Base-by-base conservation (phyloP, 495 filamentous ascomycete species). In the Penicillium egyptiacum region DNA sequence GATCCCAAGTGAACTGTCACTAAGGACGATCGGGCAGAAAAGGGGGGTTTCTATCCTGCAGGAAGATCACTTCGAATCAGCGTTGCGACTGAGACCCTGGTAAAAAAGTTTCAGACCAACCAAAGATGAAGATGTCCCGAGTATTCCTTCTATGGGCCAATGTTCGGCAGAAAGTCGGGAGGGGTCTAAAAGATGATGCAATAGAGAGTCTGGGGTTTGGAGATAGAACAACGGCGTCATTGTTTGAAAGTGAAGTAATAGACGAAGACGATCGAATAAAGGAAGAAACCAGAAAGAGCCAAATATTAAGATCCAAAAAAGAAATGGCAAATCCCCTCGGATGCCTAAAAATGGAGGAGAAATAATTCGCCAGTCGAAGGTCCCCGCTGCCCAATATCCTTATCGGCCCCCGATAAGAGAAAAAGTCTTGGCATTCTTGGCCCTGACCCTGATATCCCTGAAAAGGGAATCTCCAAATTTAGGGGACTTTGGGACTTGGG, bases 141-240 rank as follows among this genome's bases (percentile, higher is more conserved):
- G 42, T 60, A 64, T 56, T 60, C 61, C 50, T 37, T 61, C 39
- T 14, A 44, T 40, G 26, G 59, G 53, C 50, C 43, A 47, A 41
- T 61, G 42, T 52, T 58, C 55, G 48, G 48, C 39, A 10, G 50
- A 46, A 26, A 56, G 48, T 42, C 54, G 58, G 22, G 63, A 64
- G 63, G 58, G 66, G 61, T 69, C 61, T 69, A 62, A 62, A 33
- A 55, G 62, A 59, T 65, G 66, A 67, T 69, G 63, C 53, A 71
- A 68, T 59, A 64, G 57, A 63, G 57, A 66, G 62, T 60, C 56
- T 56, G 63, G 67, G 55, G 58, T 64, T 53, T 59, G 64, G 46
- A 50, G 60, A 53, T 66, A 66, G 53, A 66, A 64, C 64, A 65
- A 70, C 67, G 73, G 69, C 74, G 73, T 78, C 75, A 78, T 78